Evolutionary conservation across 129 eudicot species (phyloP).

Genomic region (Flaveria brownii): DNA sequence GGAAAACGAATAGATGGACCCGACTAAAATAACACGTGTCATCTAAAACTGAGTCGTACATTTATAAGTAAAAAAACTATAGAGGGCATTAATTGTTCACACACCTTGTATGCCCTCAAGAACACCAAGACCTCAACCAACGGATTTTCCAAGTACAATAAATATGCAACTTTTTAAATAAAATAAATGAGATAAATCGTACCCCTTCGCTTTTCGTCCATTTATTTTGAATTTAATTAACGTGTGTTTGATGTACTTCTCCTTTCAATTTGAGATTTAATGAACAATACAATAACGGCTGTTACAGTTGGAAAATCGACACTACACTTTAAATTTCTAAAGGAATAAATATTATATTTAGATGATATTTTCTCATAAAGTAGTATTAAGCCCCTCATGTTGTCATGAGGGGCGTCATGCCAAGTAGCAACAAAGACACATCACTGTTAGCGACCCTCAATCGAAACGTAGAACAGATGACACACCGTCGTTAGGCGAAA

Average conservation of each 20-base stretch:
- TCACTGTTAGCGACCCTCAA: too few relatives aligned
- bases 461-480: too few relatives aligned
- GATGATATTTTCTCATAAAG: neutral
- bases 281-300: neutral
- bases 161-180: neutral
- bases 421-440: too few relatives aligned
- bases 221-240: neutral
- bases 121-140: too few relatives aligned
- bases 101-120: neutral
- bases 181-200: neutral
- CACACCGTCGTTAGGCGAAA: too few relatives aligned
- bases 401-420: too few relatives aligned
- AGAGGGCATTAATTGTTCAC: neutral
- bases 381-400: too few relatives aligned
- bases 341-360: neutral
- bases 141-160: too few relatives aligned
- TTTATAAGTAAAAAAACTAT: too few relatives aligned
- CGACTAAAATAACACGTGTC: too few relatives aligned
- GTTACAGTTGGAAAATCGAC: neutral
- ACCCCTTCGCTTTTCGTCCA: neutral
- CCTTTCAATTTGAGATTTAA: neutral
- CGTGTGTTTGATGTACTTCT: neutral
- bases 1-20: too few relatives aligned
- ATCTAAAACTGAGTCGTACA: too few relatives aligned
- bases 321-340: neutral